Percentiles rank a stretch among this genome's conserved stretches.
Evolutionary conservation across 495 filamentous ascomycete species (phyloP).

Genomic region (Pyrenula aspistea): DNA sequence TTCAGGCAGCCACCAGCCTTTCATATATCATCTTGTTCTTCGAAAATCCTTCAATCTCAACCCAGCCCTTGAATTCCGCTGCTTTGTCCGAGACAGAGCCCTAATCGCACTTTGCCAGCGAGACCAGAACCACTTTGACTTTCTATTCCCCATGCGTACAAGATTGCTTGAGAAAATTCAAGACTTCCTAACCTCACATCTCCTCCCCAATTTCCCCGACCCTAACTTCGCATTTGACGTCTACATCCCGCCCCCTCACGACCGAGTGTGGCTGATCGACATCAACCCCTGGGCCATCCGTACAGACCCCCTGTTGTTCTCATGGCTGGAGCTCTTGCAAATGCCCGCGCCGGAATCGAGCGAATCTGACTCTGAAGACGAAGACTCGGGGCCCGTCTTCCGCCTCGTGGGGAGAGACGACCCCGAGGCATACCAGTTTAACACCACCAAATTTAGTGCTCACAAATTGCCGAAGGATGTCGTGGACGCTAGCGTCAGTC

Average conservation of each 20-base stretch:
- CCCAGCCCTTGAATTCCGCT: constrained; percentile 85
- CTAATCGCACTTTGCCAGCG: constrained; percentile 80
- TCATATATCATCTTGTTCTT: constrained; percentile 62
- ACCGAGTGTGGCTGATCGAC: constrained; percentile 76
- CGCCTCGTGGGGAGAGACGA: constrained; percentile 72
- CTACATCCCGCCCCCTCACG: constrained; percentile 70
- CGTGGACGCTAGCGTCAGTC: constrained; percentile 70
- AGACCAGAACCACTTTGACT: constrained; percentile 81
- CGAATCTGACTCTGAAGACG: constrained; percentile 31
- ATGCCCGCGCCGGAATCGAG: constrained; percentile 37
- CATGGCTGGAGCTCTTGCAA: constrained; percentile 75
- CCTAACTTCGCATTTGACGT: constrained; percentile 77
- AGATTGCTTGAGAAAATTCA: constrained; percentile 49
- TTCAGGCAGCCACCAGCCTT: constrained; percentile 9
- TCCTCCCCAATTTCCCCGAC: constrained; percentile 63
- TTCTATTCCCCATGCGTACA: constrained; percentile 53
- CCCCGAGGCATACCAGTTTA: constrained; percentile 77
- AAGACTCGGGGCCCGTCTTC: constrained; percentile 60
- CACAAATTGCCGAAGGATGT: constrained; percentile 93
- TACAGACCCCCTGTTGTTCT: constrained; percentile 82
- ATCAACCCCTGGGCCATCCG: constrained; percentile 90
- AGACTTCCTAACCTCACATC: constrained; percentile 58
- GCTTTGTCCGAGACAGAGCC: constrained; percentile 70
- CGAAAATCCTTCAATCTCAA: constrained; percentile 80
- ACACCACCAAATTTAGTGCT: constrained; percentile 77